Base-by-base conservation (phyloP, 768 basidiomycete genomes). In the Rhodotorula paludigena region DNA sequence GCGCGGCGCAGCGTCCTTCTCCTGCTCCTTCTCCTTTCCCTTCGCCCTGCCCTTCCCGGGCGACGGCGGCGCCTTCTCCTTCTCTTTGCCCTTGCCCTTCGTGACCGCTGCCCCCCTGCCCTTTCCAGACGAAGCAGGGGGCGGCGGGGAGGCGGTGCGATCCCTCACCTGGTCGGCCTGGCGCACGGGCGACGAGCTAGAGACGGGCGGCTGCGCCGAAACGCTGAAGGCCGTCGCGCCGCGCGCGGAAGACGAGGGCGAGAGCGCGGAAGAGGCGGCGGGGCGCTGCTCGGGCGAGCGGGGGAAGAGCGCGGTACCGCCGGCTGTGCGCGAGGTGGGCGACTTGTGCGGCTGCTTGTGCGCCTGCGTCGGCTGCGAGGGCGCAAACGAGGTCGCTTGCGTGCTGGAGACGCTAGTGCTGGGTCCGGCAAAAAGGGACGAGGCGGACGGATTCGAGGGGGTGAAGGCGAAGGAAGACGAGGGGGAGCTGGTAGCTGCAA, bases 381-480 rank as follows among this genome's bases (percentile, higher is more conserved):
- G 45, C 10, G 20, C 48, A 30, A 57, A 15, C 9, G 63, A 61
- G 21, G 63, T 57, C 1, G 63, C 60, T 33, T 64, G 63, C 2
- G 63, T 61, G 0, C 39, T 8, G 14, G 45, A 28, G 15, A 12
- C 23, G 41, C 20, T 41, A 41, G 10, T 41, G 41, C 41, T 41
- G 41, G 12, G 10, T 41, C 11, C 41, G 41, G 41, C 11, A 20
- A 10, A 10, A 2, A 28, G 10, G 15, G 32, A 3, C 5, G 45
- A 42, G 28, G 55, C 41, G 54, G 54, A 44, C 8, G 68, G 59
- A n/a, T 60, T 58, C 14, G 41, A 54, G 18, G 58, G 58, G 6
- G 56, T 33, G 68, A 69, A 64, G 9, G 21, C 38, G 59, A 64
- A 57, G 12, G 60, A 18, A 15, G 38, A 9, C 52, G 23, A 44